Conservation (phyloP, 2,329 filamentous ascomycete genomes). For the Chalara sp. region DNA sequence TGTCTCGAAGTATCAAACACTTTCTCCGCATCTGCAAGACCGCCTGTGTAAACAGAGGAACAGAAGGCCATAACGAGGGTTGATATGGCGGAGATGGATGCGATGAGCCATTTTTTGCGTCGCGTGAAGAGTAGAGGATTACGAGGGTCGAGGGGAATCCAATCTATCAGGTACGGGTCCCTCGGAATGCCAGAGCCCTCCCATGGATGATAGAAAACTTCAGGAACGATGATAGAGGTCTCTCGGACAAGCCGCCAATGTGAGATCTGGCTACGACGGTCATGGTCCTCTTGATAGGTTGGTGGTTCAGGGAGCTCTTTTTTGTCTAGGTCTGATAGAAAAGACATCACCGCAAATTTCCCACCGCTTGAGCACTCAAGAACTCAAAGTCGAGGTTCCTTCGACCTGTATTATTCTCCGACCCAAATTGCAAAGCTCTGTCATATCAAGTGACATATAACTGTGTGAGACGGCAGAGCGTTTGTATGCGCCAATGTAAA, state of each 20-base stretch:
- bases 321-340: too few species aligned
- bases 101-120: conserved; percentile 42
- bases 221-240: background rate
- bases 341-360: too few species aligned
- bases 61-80: conserved; percentile 5
- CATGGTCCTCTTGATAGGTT: too few species aligned
- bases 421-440: too few species aligned
- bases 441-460: too few species aligned
- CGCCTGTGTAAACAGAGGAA: conserved; percentile 33
- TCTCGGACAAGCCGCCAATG: background rate
- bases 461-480: too few species aligned
- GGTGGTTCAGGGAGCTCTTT: too few species aligned
- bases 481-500: too few species aligned
- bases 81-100: conserved; percentile 39
- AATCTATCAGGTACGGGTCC: conserved; percentile 33
- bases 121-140: conserved; percentile 44
- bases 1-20: conserved; percentile 33
- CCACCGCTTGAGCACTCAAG: too few species aligned
- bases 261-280: background rate
- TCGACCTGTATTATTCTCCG: too few species aligned
- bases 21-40: conserved; percentile 31
- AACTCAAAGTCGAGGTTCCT: background rate
- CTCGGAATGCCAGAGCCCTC: background rate
- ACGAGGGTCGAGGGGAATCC: conserved; percentile 34
- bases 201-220: background rate